A percentile compares a stretch with the other conserved stretches of the same genome.
Evolutionary conservation across 1,284 basidiomycete genomes (phyloP).

Genomic region (Inonotus obliquus): DNA sequence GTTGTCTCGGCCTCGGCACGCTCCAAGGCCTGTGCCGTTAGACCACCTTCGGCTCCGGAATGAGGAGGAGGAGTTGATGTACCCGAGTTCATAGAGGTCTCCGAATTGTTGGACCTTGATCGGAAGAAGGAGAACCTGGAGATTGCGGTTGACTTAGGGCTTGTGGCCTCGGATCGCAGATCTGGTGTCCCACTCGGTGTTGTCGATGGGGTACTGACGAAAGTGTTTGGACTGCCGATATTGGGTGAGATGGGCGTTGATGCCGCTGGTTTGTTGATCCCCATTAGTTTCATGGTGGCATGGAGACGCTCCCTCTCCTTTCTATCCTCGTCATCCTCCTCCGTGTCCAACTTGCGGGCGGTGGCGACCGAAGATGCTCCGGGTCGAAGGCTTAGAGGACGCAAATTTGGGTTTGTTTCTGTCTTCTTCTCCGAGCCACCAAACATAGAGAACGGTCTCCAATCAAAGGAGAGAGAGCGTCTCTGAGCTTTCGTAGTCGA

Average conservation of each 20-base stretch:
- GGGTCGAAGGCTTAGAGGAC: slow-evolving; percentile 68
- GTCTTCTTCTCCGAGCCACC: slow-evolving; percentile 55
- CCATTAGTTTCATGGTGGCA: slow-evolving; percentile 90
- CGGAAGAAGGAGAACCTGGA: slow-evolving; percentile 72
- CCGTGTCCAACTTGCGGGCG: slow-evolving; percentile 71
- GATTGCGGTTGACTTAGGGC: slow-evolving; percentile 26
- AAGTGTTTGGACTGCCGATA: slow-evolving; percentile 24
- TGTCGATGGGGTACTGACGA: slow-evolving; percentile 26
- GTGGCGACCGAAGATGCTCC: slow-evolving; percentile 48
- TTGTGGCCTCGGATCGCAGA: slow-evolving; percentile 23
- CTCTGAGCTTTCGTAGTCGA: slow-evolving; percentile 46
- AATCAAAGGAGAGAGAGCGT: slow-evolving; percentile 77
- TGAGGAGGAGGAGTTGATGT: slow-evolving; percentile 29
- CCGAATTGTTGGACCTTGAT: slow-evolving; percentile 35
- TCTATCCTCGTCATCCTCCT: slow-evolving; percentile 86
- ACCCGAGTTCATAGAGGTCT: slow-evolving; percentile 43
- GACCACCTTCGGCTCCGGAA: slow-evolving; percentile 30
- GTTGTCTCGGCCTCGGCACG: slow-evolving; percentile 71
- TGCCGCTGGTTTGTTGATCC: slow-evolving; percentile 60
- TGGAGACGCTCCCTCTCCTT: slow-evolving; percentile 79
- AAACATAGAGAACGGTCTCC: slow-evolving; percentile 70
- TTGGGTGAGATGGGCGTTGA: slow-evolving; percentile 34
- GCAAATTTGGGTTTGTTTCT: slow-evolving; percentile 49
- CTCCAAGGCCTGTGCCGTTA: slow-evolving; percentile 72
- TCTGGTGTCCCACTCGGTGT: slow-evolving; percentile 25